These are phyloP conservation scores for Penicillium silybi DNA, from an alignment of 495 filamentous ascomycete genomes.

Conservation along the genomic window DNA sequence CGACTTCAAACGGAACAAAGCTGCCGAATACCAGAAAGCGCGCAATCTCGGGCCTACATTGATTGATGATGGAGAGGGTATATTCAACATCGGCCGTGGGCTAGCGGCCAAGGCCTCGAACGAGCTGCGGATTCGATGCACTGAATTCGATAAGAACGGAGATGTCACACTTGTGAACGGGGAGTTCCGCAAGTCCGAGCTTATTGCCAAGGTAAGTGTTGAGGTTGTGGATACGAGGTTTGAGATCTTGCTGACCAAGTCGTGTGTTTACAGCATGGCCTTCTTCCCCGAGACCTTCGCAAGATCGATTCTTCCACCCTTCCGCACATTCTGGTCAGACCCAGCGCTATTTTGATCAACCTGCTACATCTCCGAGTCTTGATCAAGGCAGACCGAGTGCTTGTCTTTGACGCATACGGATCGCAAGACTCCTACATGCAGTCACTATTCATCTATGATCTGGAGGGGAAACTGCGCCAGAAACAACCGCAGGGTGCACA, in stretches of 20 bases:
- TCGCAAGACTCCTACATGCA: constrained; percentile 93
- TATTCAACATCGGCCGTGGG: constrained; percentile 53
- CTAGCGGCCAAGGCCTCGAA: constrained; percentile 69
- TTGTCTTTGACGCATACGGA: constrained; percentile 93
- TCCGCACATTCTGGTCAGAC: constrained; percentile 93
- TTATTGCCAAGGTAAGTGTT: constrained; percentile 82
- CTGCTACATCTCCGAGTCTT: constrained; percentile 88
- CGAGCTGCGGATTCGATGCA: constrained; percentile 82
- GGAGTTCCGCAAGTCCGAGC: constrained; percentile 93
- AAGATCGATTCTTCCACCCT: constrained; percentile 98
- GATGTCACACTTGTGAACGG: constrained; percentile 92
- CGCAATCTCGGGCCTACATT: constrained; percentile 20
- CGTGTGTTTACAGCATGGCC: constrained; percentile 65
- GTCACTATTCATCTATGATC: constrained; percentile 93
- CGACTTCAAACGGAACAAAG: constrained; percentile 35
- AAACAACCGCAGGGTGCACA: constrained; percentile 42
- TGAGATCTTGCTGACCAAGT: background rate
- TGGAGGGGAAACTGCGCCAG: constrained; percentile 62
- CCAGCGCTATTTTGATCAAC: constrained; percentile 91
- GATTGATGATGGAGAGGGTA: constrained; percentile 37
- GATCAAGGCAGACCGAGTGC: constrained; percentile 89
- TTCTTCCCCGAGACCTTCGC: constrained; percentile 90
- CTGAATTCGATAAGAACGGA: constrained; percentile 91
- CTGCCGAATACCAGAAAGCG: constrained; percentile 21
- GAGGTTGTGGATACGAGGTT: background rate